Evolutionary conservation across 345 rosid genomes (phyloP).

Genomic region (Bruguiera parviflora): DNA sequence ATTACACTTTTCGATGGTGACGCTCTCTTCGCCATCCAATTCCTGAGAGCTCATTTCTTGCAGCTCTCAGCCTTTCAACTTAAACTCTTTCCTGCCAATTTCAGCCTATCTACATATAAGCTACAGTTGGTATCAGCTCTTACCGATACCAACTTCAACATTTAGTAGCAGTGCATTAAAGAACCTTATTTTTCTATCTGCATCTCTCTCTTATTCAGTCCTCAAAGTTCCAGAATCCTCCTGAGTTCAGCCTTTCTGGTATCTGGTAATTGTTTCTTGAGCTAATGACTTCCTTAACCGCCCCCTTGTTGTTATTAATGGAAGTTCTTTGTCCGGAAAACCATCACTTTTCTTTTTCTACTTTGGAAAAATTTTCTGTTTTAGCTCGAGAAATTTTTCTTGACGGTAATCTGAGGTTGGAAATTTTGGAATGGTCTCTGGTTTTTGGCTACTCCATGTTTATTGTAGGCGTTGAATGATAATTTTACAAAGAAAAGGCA

Average conservation of each 20-base stretch:
- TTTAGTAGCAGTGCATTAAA: conserved; percentile 14
- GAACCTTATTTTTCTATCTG: conserved; percentile 9
- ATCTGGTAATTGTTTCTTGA: conserved; percentile 24
- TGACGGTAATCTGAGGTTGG: background rate
- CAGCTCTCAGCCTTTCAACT: background rate
- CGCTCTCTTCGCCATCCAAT: conserved; percentile 22
- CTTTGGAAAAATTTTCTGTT: background rate
- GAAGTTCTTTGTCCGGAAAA: background rate
- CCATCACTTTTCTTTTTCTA: background rate
- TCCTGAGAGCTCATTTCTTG: background rate
- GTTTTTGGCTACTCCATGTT: too few relatives aligned
- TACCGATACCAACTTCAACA: background rate
- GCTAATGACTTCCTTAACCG: background rate
- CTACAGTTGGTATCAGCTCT: conserved; percentile 5
- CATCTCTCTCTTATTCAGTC: conserved; percentile 18
- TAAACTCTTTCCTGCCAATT: background rate
- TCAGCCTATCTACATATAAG: background rate
- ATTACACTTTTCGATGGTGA: conserved; percentile 3
- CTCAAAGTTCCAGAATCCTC: conserved; percentile 11
- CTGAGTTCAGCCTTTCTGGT: conserved; percentile 8
- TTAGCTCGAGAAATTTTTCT: background rate
- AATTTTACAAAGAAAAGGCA: background rate
- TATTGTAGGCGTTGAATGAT: background rate
- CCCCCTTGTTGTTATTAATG: background rate
- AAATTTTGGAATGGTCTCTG: too few relatives aligned